phyloP scores from a whole-genome alignment of 1,139 yeast species.

The Pneumocystis wakefieldiae region DNA sequence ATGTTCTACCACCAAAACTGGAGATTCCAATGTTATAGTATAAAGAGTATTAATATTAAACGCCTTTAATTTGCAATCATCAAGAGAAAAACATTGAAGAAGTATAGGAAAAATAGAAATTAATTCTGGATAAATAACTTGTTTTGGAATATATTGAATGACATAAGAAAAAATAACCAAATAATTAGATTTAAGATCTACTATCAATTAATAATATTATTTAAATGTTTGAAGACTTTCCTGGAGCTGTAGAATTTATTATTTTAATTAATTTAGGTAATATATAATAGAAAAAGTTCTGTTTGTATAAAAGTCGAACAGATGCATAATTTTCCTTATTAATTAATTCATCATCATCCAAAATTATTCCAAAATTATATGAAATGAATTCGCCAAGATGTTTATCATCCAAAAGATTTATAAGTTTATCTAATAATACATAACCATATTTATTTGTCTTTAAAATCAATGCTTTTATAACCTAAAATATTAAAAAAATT shows the following conservation, averaged over 20 bases:
- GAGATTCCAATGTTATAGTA: conserved; percentile 39
- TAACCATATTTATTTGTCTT: conserved; percentile 39
- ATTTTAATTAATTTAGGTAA: conserved; percentile 23
- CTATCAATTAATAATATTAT: conserved; percentile 5
- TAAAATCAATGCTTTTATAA: conserved; percentile 52
- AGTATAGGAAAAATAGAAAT: conserved; percentile 52
- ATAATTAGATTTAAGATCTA: conserved; percentile 32
- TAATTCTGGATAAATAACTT: conserved; percentile 48
- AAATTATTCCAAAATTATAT: conserved; percentile 45
- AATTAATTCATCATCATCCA: conserved; percentile 49
- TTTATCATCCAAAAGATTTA: conserved; percentile 26
- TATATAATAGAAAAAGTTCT: conserved; percentile 46
- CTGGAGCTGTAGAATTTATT: conserved; percentile 14
- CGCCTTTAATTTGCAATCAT: conserved; percentile 35
- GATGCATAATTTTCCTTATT: conserved; percentile 43
- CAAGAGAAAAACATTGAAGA: conserved; percentile 45
- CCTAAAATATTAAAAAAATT: conserved; percentile 32
- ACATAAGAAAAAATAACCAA: conserved; percentile 54
- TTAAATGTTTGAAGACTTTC: conserved; percentile 8
- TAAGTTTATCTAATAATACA: conserved; percentile 27
- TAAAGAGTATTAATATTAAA: conserved; percentile 39
- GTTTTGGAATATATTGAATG: conserved; percentile 47
- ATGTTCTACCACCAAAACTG: conserved; percentile 38
- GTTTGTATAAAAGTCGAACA: conserved; percentile 58
- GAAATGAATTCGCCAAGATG: conserved; percentile 29